Base-by-base conservation (phyloP, 257 asterid genomes). In the Cruciata laevipes region DNA sequence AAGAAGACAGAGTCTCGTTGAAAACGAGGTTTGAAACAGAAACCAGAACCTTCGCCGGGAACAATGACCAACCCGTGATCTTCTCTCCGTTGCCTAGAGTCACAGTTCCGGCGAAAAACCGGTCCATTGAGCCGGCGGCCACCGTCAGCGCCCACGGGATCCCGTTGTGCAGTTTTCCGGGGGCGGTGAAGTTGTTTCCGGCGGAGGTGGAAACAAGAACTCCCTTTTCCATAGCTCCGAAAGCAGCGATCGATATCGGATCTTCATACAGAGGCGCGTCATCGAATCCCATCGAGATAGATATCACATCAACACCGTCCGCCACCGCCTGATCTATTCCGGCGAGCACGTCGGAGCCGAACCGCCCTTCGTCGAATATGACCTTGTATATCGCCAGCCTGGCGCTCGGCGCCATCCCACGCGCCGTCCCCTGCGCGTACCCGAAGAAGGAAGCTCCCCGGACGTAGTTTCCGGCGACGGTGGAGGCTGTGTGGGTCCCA, bases 401-500 rank as follows among this genome's bases (percentile, higher is more conserved):
- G 0, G 85, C 83, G 5, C 77, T 78, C 0, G 90, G 86, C 0
- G 90, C 90, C 1, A 79, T 40, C 5, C 87, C 90, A 62, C 77
- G 65, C 1, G 90, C 79, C 1, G 77, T 82, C 1, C 90, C 87
- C 0, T 18, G 0, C 0, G 84, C 87, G 58, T 82, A 85, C 14
- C 87, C 87, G 3, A 85, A 85, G 11, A 61, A 77, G 0, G 90
- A 82, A 18, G 63, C 87, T 3, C 75, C 76, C 0, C 60, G 73
- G 0, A 85, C 84, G 14, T 78, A 80, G 66, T 76, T 85, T 4
- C 86, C 87, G 0, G 75, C 86, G 1, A 69, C 87, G 2, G 78
- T 85, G 20, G 87, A 83, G 0, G 90, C 77, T 0, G 84, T 79
- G 58, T 85, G 90, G 0, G 90, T 85, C 5, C 90, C 90, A 17